Base-by-base conservation (phyloP, 345 rosid species). In the Citrus australasica region DNA sequence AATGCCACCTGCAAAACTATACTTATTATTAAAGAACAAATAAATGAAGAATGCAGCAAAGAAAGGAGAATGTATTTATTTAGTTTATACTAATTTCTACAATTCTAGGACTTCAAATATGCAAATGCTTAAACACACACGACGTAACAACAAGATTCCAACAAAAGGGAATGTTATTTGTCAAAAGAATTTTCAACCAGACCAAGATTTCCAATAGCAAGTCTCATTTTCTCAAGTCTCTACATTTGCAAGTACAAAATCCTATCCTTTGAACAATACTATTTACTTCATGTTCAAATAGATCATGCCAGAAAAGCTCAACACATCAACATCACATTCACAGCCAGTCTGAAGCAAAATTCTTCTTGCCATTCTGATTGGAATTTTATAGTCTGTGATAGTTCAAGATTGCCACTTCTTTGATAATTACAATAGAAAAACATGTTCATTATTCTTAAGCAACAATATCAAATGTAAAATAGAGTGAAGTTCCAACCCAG, bases 1-100 rank as follows among this genome's bases (percentile, higher is more conserved):
- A 92, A 95, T 63, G 83, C 86, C 42, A 91, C 93, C 99, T 95
- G 86, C 78, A 84, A 70, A 85, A 53, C 63, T 27, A 27, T 77
- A 63, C 74, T 30, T 17, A 62, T 68, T 56, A 76, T 59, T 73
- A 82, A 81, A 72, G 48, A 81, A 65, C 46, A 60, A 73, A 40
- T 51, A 37, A 64, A 51, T 24, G 53, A 73, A 19, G 48, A 40
- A 55, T 17, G 27, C 24, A 38, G n/a, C 1, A 28, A 48, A 70
- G 58, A 53, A 69, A n/a, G 25, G 22, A 46, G n/a, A 58, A 42
- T 2, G 63, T 46, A 35, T 69, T 68, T 21, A 7, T 69, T 68
- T 21, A 7, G 38, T 25, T 30, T 35, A 68, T 19, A 38, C 9
- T 17, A 6, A 75, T 25, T 14, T 33, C 4, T 38, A 38, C 21